Evolutionary conservation across 2,329 filamentous ascomycete genomes (phyloP), one percentile per base, ranked within the genome.

Genomic region (Colletotrichum coccodes): DNA sequence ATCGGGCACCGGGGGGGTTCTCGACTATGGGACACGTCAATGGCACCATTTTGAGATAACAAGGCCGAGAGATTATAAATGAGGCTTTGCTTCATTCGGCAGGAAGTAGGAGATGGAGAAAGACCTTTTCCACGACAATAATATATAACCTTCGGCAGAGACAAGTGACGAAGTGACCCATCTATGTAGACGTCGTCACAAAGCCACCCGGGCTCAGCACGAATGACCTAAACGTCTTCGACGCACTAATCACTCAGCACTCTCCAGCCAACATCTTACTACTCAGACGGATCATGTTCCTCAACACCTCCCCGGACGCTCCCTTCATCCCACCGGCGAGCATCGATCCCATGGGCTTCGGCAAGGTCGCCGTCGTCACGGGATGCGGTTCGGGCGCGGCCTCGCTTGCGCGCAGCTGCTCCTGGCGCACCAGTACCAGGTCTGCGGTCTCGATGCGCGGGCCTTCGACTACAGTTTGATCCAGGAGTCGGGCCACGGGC

Each of bases 401-500:
- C 74, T 79, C 1, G 76, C 77, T 6, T 77, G 76, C 18, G 74
- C 76, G 1, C 75, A 77, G 68, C 72, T 77, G 1, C 76, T 80
- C 11, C 78, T 64, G 23, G 60, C 64, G 32, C 64, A 64, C 44
- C 64, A 68, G 44, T 64, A 53, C 26, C 44, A 57, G 32, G 60
- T 68, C 7, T 68, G 60, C 46, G 53, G 60, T 14, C 64, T 68
- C 38, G 53, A 68, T 34, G 23, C 28, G 9, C 46, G 47, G 30
- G 60, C 36, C 3, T 68, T 68, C 60, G 52, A 49, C 34, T 68
- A 79, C 56, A 56, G 54, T 21, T 72, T 77, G 5, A 61, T 75
- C 14, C 61, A 71, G 6, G 70, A 70, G 30, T 71, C 65, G 14
- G 74, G 74, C 64, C 76, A 78, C 18, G 73, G 74, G 4, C 57